These are phyloP conservation scores for Aureobasidium uvarum DNA, from an alignment of 2,329 filamentous ascomycete genomes.

Conservation along the genomic window DNA sequence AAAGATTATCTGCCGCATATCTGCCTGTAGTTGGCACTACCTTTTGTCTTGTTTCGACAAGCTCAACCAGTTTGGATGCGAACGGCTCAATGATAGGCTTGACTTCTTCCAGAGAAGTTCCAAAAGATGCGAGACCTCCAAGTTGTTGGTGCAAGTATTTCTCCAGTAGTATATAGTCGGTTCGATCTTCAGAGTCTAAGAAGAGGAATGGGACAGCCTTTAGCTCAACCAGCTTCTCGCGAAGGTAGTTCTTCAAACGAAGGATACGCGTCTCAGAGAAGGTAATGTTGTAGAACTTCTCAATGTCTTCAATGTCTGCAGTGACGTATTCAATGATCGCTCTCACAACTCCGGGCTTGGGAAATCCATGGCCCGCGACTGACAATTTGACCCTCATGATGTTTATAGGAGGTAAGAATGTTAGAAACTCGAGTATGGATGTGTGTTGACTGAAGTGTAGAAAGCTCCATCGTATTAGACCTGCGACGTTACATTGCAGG, in stretches of 20 bases:
- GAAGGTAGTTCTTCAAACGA: constrained; percentile 46
- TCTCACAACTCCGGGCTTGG: not conserved
- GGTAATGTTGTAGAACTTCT: constrained; percentile 51
- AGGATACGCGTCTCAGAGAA: constrained; percentile 46
- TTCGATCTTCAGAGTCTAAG: constrained; percentile 46
- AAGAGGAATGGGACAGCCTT: constrained; percentile 39
- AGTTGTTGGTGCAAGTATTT: constrained; percentile 45
- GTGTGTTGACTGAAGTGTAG: too few relatives aligned
- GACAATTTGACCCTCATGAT: not conserved
- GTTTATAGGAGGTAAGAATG: too few relatives aligned
- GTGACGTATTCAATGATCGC: not conserved
- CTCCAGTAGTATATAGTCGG: constrained; percentile 53
- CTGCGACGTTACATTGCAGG: constrained; percentile 5
- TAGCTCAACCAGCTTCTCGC: constrained; percentile 45
- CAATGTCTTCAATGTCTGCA: constrained; percentile 49
- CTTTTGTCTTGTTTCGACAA: constrained; percentile 52
- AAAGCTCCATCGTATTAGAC: not conserved
- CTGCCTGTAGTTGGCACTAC: constrained; percentile 48
- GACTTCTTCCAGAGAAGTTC: constrained; percentile 15
- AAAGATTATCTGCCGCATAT: constrained; percentile 46
- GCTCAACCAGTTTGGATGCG: constrained; percentile 42
- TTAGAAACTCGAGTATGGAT: not conserved
- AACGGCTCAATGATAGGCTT: constrained; percentile 46
- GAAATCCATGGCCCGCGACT: not conserved
- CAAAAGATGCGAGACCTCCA: constrained; percentile 32